A percentile compares a stretch with the other conserved stretches of the same genome.
Conservation (phyloP, 352 stramenopile species). For the Aphanomyces cochlioides region DNA sequence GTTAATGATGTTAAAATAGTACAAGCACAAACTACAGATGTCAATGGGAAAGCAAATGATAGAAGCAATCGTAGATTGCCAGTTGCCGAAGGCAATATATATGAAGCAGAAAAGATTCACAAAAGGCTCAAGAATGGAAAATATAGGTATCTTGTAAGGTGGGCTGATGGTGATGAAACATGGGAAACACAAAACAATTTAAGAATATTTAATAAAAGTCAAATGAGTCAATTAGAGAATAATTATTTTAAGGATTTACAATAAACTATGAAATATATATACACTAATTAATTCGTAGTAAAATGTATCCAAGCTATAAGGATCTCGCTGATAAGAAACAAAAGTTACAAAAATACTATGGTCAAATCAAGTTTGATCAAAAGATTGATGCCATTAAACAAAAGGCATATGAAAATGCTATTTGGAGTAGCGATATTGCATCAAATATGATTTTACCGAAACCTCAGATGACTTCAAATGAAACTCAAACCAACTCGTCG, state of each 20-base stretch:
- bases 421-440: neutral
- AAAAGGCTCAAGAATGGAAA: conserved; percentile 29
- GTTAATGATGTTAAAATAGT: conserved; percentile 31
- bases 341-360: neutral
- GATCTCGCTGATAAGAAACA: neutral
- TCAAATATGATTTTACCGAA: neutral
- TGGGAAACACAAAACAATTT: conserved; percentile 19
- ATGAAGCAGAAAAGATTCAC: conserved; percentile 17
- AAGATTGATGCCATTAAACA: neutral
- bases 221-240: neutral
- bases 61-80: too few species aligned
- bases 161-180: conserved; percentile 10
- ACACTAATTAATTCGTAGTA: neutral
- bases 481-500: too few species aligned
- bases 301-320: neutral
- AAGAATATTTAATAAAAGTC: conserved; percentile 10
- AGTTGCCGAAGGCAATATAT: too few species aligned
- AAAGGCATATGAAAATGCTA: conserved; percentile 9
- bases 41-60: conserved; percentile 1
- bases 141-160: conserved; percentile 27
- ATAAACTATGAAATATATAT: neutral
- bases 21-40: neutral
- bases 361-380: neutral
- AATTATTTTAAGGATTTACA: neutral
- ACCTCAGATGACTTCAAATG: too few species aligned